Conservation (phyloP, 331 rosid species). For the Malus hybrid region DNA sequence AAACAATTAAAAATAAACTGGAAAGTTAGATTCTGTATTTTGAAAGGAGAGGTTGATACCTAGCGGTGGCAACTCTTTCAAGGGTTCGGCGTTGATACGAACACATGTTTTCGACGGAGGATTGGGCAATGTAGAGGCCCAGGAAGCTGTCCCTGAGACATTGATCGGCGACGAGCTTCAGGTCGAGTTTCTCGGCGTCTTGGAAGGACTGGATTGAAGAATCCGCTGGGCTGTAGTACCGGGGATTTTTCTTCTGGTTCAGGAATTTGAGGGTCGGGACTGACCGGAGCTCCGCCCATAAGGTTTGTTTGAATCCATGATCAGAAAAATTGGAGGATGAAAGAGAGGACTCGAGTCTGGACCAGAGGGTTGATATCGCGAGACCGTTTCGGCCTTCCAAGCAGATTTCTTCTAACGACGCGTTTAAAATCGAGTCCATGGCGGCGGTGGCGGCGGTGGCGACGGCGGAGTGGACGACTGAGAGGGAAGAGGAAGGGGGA, state of each 20-base stretch:
- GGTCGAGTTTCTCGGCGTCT: constrained; percentile 39
- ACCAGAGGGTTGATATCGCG: constrained; percentile 34
- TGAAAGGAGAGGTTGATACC: constrained; percentile 8
- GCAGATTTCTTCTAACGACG: constrained; percentile 67
- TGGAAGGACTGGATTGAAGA: constrained; percentile 38
- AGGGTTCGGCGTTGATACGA: constrained; percentile 45
- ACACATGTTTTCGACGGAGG: constrained; percentile 31
- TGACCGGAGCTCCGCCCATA: constrained; percentile 55
- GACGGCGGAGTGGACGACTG: background rate
- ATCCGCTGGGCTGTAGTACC: constrained; percentile 8
- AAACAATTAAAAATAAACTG: no score
- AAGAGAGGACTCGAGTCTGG: constrained; percentile 39
- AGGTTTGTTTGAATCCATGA: constrained; percentile 32
- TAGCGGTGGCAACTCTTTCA: constrained; percentile 53
- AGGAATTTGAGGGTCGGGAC: constrained; percentile 59
- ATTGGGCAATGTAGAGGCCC: constrained; percentile 57
- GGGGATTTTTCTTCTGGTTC: constrained; percentile 7
- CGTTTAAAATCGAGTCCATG: constrained; percentile 43
- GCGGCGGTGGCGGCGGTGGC: background rate
- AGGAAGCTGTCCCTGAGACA: constrained; percentile 47
- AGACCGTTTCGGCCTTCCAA: constrained; percentile 46
- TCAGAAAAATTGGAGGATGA: constrained; percentile 37
- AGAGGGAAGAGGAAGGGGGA: background rate
- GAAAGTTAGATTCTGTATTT: background rate
- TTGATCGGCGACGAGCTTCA: constrained; percentile 45